phyloP scores from a whole-genome alignment of 768 basidiomycete species.

The Rhizopogon sp. region DNA sequence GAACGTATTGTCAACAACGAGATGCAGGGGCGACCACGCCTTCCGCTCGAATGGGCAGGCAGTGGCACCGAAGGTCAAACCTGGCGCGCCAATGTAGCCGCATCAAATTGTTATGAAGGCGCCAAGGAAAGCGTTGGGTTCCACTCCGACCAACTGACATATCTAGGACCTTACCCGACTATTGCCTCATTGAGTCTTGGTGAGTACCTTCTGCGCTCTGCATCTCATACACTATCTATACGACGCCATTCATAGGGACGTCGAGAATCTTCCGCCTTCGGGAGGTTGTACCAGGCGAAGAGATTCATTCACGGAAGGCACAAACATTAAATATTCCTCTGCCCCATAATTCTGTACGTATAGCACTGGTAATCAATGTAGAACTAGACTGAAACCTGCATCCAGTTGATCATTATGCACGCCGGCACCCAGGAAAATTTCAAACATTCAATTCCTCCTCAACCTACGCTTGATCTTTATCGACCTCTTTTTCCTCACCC shows the following conservation, averaged over 20 bases:
- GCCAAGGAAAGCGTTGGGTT: slow-evolving; percentile 76
- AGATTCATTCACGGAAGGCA: slow-evolving; percentile 50
- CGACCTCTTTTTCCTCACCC: slow-evolving; percentile 48
- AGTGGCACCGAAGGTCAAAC: slow-evolving; percentile 19
- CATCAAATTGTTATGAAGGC: slow-evolving; percentile 83
- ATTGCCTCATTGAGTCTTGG: slow-evolving; percentile 84
- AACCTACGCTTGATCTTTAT: slow-evolving; percentile 65
- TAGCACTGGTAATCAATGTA: background rate
- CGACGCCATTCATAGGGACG: slow-evolving; percentile 42
- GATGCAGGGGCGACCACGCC: slow-evolving; percentile 54
- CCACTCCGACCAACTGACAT: slow-evolving; percentile 78
- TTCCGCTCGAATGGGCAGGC: slow-evolving; percentile 63
- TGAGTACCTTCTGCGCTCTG: slow-evolving; percentile 19
- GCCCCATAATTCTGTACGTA: slow-evolving; percentile 69
- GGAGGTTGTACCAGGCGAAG: slow-evolving; percentile 67
- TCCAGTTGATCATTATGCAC: slow-evolving; percentile 81
- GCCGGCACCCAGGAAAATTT: slow-evolving; percentile 78
- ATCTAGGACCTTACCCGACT: slow-evolving; percentile 79
- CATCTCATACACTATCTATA: background rate
- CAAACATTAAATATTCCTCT: slow-evolving; percentile 76
- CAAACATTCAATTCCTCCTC: slow-evolving; percentile 77
- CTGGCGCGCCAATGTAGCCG: slow-evolving; percentile 84
- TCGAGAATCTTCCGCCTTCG: slow-evolving; percentile 67
- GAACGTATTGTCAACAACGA: slow-evolving; percentile 70
- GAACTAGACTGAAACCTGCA: background rate